phyloP scores from a whole-genome alignment of 2,329 filamentous ascomycete genomes.

The Tolypocladium sp. region DNA sequence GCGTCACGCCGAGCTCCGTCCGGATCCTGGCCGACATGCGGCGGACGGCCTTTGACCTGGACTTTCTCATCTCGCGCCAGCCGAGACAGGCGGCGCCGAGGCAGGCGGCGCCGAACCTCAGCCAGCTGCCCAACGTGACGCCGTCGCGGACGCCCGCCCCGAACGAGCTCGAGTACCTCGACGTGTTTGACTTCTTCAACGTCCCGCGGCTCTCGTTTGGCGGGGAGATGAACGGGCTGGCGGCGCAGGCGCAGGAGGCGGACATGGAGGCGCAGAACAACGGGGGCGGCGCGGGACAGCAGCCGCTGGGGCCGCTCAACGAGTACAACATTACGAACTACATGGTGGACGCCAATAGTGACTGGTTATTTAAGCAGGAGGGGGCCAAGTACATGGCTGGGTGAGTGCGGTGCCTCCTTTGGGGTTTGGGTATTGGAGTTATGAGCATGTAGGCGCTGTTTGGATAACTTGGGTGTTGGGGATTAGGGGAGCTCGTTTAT shows the following conservation, averaged over 20 bases:
- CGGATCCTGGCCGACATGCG: conserved; percentile 88
- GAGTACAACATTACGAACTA: conserved; percentile 74
- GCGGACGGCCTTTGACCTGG: conserved; percentile 79
- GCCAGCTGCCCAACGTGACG: conserved; percentile 42
- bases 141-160: conserved; percentile 61
- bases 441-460: no score
- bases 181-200: conserved; percentile 94
- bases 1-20: conserved; percentile 72
- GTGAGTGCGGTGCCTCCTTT: background rate
- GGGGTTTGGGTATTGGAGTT: background rate
- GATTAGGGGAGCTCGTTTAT: no score
- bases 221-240: conserved; percentile 20
- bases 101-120: conserved; percentile 18
- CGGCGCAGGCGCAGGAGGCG: conserved; percentile 10
- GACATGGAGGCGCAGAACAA: conserved; percentile 18
- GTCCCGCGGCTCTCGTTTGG: conserved; percentile 61
- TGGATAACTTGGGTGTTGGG: no score
- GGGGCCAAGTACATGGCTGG: conserved; percentile 17
- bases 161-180: conserved; percentile 81
- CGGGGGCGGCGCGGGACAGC: conserved; percentile 6
- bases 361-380: conserved; percentile 61
- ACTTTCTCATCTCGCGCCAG: conserved; percentile 80
- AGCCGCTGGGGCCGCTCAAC: conserved; percentile 30
- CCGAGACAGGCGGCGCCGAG: conserved; percentile 38
- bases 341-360: conserved; percentile 63